Evolutionary conservation across 2,329 filamentous ascomycete genomes (phyloP), one percentile per base, ranked within the genome.

Genomic region (Fusarium staphyleae): DNA sequence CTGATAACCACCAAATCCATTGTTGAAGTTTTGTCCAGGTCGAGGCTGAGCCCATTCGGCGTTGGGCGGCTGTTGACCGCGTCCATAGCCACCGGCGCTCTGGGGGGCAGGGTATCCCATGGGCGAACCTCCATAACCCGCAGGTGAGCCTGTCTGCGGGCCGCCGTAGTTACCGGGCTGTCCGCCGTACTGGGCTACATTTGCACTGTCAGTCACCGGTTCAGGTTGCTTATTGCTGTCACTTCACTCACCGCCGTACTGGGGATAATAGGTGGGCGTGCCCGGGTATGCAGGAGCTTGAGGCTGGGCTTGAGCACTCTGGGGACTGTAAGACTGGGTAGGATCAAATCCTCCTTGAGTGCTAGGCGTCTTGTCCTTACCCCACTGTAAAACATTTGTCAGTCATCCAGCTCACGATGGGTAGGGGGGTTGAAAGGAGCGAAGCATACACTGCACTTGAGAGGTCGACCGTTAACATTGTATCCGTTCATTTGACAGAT

Each of bases 401-500:
- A 62, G 56, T 40, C 55, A 47, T n/a, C 33, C 48, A 41, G 43
- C 54, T 29, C 10, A 10, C 24, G 3, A 4, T 12, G 19, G 22
- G 14, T n/a, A 12, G 5, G 22, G 22, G 22, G 22, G 22, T 32
- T 29, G 6, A 35, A 34, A 18, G 15, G 12, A 51, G 33, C 30
- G 44, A 19, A 55, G 88, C 93, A 79, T 89, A 98, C 93, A 76
- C 93, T 98, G 84, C 95, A 99, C 83, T 99, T 99, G 66, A 99
- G 78, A 46, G 95, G 95, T 63, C 95, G 88, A 45, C 95, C 95
- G 69, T 99, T 97, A 68, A 99, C 93, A 66, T 97, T 96, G 79
- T 98, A 99, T 26, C 93, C 93, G 68, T 93, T 98, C 70, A 99
- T 83, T 73, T 98, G 93, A 77, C 95, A 99, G 70, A 99, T 99